A percentile compares a stretch with the other conserved stretches of the same genome.
These are phyloP conservation scores for Colletotrichum salicis DNA, from an alignment of 2,329 filamentous ascomycete genomes.

Conservation along the genomic window DNA sequence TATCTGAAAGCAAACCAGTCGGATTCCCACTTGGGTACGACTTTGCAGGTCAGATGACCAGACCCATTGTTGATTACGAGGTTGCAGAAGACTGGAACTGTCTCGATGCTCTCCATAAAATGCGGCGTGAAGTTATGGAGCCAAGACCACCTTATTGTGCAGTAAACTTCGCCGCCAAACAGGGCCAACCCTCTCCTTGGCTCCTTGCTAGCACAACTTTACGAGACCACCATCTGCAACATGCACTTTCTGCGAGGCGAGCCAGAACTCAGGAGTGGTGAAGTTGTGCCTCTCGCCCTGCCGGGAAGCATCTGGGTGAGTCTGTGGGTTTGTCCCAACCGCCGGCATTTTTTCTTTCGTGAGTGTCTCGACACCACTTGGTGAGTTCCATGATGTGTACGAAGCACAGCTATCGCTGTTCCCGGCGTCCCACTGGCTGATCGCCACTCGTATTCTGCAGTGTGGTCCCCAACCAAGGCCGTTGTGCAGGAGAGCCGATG, in stretches of 20 bases:
- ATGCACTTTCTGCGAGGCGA: constrained; percentile 12
- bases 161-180: constrained; percentile 15
- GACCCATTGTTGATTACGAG: constrained; percentile 34
- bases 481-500: constrained; percentile 18
- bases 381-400: neutral
- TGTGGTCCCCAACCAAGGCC: constrained; percentile 8
- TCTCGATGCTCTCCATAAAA: constrained; percentile 28
- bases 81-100: constrained; percentile 29
- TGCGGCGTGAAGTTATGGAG: constrained; percentile 7
- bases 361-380: constrained; percentile 12
- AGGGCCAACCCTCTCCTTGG: constrained; percentile 4
- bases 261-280: neutral
- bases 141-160: constrained; percentile 18
- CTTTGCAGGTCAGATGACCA: constrained; percentile 29
- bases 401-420: constrained; percentile 1
- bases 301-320: constrained; percentile 13
- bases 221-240: constrained; percentile 23
- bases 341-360: neutral
- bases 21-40: constrained; percentile 20
- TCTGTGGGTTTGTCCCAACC: neutral
- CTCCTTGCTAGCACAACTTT: constrained; percentile 7
- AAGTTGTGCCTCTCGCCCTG: neutral
- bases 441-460: constrained; percentile 37
- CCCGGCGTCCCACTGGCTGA: constrained; percentile 23
- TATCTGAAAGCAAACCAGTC: neutral